phyloP scores from a whole-genome alignment of 2,329 filamentous ascomycete genomes.

The Talaromyces sp. region DNA sequence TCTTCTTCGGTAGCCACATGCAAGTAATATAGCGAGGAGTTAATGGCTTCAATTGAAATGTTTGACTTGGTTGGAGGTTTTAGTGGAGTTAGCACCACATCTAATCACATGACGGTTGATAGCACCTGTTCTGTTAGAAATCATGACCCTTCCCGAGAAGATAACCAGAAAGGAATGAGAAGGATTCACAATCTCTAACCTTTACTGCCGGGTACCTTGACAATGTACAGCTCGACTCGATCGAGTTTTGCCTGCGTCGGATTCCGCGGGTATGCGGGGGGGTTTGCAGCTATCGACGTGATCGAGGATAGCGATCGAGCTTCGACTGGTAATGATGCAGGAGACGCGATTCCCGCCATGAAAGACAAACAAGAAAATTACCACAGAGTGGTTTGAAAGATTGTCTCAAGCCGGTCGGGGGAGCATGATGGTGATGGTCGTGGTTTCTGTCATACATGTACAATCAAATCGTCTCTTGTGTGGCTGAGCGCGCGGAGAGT shows the following conservation, averaged over 20 bases:
- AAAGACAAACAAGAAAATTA: neutral
- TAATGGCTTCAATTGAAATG: conserved; percentile 80
- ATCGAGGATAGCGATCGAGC: conserved; percentile 77
- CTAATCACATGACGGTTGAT: conserved; percentile 43
- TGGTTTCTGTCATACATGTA: neutral
- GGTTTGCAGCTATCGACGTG: conserved; percentile 75
- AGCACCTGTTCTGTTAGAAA: conserved; percentile 15
- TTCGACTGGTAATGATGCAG: conserved; percentile 53
- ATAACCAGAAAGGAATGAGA: conserved; percentile 7
- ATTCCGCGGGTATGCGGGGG: conserved; percentile 77
- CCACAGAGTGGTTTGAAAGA: neutral
- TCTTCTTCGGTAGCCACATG: conserved; percentile 68
- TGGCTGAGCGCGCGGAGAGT: neutral
- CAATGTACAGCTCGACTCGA: conserved; percentile 81
- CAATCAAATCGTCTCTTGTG: neutral
- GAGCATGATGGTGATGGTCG: neutral
- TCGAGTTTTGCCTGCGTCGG: conserved; percentile 64
- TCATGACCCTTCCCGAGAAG: neutral
- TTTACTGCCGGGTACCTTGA: conserved; percentile 83
- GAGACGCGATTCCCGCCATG: conserved; percentile 12
- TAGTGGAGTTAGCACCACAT: conserved; percentile 85
- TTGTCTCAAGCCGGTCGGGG: neutral
- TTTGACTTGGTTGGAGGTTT: conserved; percentile 79
- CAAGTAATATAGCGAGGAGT: conserved; percentile 83
- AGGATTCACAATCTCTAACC: conserved; percentile 46